These are phyloP conservation scores for Phycomyces blakesleeanus DNA, from an alignment of 192 early-diverging fungal species.

Conservation along the genomic window DNA sequence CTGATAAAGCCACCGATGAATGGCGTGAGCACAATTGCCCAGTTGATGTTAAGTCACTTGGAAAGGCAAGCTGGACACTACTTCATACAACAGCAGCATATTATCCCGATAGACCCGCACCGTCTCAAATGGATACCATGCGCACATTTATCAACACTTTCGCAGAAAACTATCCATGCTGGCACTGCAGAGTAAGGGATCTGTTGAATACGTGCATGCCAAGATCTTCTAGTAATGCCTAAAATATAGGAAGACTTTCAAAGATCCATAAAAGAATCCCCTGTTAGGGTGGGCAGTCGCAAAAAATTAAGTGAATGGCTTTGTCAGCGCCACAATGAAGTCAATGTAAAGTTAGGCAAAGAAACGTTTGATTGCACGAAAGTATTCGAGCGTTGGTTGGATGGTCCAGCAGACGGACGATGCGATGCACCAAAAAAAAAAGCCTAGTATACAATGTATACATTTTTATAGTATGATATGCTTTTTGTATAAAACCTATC, in stretches of 20 bases:
- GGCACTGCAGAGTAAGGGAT: constrained; percentile 66
- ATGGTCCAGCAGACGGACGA: constrained; percentile 59
- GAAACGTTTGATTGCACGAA: constrained; percentile 87
- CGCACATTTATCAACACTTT: constrained; percentile 67
- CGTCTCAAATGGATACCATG: constrained; percentile 74
- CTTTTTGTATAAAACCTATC: no score
- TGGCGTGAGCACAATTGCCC: constrained; percentile 61
- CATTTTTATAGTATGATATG: no score
- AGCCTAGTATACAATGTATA: background rate
- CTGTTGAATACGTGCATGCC: background rate
- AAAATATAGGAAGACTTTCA: constrained; percentile 58
- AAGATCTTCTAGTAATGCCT: background rate
- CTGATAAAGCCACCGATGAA: constrained; percentile 1
- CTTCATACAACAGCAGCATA: constrained; percentile 97
- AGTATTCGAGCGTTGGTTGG: constrained; percentile 88
- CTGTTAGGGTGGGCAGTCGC: constrained; percentile 71
- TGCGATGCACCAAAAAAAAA: background rate
- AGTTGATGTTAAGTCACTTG: constrained; percentile 77
- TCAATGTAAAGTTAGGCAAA: constrained; percentile 87
- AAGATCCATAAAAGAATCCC: constrained; percentile 65
- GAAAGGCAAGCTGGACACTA: constrained; percentile 93
- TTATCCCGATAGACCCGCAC: constrained; percentile 80
- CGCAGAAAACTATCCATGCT: constrained; percentile 89
- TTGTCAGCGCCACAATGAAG: constrained; percentile 92
- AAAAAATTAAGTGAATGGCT: constrained; percentile 77